Base-by-base conservation (phyloP, 177 flowering plant genomes). In the Vitis hybrid region DNA sequence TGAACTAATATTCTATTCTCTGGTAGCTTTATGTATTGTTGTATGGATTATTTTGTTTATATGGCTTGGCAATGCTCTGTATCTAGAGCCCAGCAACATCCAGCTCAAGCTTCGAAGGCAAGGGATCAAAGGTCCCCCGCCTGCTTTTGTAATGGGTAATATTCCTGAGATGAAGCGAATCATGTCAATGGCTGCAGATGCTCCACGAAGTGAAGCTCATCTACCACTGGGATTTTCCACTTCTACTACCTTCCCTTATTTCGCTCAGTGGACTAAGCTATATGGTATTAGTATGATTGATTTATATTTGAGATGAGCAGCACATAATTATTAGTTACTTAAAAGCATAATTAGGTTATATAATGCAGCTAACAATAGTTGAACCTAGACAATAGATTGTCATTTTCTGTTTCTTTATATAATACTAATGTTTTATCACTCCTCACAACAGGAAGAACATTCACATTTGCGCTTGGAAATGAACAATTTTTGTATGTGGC, bases 131-230 rank as follows among this genome's bases (percentile, higher is more conserved):
- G 75, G 70, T 51, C 75, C 75, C 61, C 32, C 19, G 11, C 75
- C 75, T 10, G 66, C 70, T 13, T 3, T 72, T 12, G 12, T 66
- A 32, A 11, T 57, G n/a, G 75, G 75, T 1, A 72, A 72, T 54
- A 60, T 72, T 46, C 66, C 72, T 2, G 72, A 66, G 5, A 66
- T 72, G 70, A 72, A 72, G 70, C 62, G 46, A 32, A 66, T 72
- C 14, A 66, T 35, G 10, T 56, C 40, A 35, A 35, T 35, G 40
- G 40, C 40, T 35, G 40, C 40, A 35, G 40, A 35, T 35, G 40
- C 40, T 35, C 40, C 40, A 35, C 6, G 40, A 0, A 35, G 40
- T 35, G 40, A 6, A 35, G 40, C 40, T 35, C 40, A 6, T 35
- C 40, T 35, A 35, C 6, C 40, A 35, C 40, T 35, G 40, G 40